Conservation (phyloP, 371 early-diverging fungal species). For the Rhizopus arrhizus region DNA sequence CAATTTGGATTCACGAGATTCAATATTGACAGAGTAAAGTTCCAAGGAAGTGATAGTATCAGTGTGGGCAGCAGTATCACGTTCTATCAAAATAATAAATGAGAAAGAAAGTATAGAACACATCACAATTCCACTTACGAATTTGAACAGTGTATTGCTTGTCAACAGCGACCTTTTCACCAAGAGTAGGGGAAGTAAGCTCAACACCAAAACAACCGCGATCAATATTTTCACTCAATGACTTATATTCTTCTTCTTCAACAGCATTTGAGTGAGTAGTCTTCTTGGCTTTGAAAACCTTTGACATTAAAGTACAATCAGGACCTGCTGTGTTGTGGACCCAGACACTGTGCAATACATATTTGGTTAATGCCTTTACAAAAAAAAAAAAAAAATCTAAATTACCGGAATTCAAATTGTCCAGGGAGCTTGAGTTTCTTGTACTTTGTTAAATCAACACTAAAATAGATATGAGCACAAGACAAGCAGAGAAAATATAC, state of each 20-base stretch:
- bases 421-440: constrained; percentile 43
- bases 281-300: constrained; percentile 49
- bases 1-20: constrained; percentile 35
- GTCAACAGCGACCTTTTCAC: constrained; percentile 30
- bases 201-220: constrained; percentile 56
- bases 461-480: constrained; percentile 10
- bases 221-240: constrained; percentile 38
- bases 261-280: constrained; percentile 44
- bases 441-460: constrained; percentile 46
- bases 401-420: constrained; percentile 54
- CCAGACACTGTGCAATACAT: constrained; percentile 31
- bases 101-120: background rate
- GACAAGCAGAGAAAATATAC: background rate
- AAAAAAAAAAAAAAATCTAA: background rate
- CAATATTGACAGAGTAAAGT: constrained; percentile 42
- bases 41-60: constrained; percentile 32
- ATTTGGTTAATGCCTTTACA: background rate
- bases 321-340: constrained; percentile 47
- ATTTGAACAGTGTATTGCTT: constrained; percentile 36
- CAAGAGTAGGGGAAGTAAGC: constrained; percentile 34
- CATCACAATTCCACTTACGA: constrained; percentile 13
- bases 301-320: constrained; percentile 55
- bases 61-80: constrained; percentile 48
- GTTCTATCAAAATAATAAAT: constrained; percentile 16
- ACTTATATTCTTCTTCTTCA: constrained; percentile 32